Evolutionary conservation across 108 stramenopile species (phyloP).

Genomic region (Bacterosira constricta): DNA sequence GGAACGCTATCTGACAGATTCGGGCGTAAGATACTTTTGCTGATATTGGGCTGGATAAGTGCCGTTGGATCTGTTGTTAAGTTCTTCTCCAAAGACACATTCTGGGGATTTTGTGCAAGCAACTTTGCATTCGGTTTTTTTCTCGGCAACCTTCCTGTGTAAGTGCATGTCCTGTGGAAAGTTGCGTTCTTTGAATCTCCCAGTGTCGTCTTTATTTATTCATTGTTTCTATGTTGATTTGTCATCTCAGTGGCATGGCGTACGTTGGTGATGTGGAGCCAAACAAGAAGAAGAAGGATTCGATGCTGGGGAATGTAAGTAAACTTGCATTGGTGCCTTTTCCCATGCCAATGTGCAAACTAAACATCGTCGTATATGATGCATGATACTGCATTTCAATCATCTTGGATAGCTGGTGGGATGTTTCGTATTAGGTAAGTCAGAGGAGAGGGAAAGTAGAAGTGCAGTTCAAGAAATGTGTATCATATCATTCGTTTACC

Average conservation of each 20-base stretch:
- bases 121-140: slow-evolving; percentile 56
- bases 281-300: slow-evolving; percentile 43
- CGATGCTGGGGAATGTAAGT: slow-evolving; percentile 32
- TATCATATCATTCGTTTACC: no score
- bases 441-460: no score
- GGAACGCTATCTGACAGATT: slow-evolving; percentile 43
- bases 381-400: background rate
- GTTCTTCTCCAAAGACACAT: slow-evolving; percentile 41
- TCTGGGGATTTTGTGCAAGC: slow-evolving; percentile 54
- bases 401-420: slow-evolving; percentile 45
- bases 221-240: no score
- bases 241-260: slow-evolving; percentile 61
- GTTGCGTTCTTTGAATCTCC: no score
- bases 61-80: slow-evolving; percentile 47
- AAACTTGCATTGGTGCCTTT: background rate
- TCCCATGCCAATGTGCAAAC: no score
- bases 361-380: no score
- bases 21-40: slow-evolving; percentile 43
- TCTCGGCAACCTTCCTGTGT: slow-evolving; percentile 50
- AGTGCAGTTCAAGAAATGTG: no score
- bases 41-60: slow-evolving; percentile 28
- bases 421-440: slow-evolving; percentile 46
- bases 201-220: no score
- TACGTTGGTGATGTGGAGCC: slow-evolving; percentile 54
- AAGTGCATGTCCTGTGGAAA: no score